These are phyloP conservation scores for Yamadazyma oceani DNA, from an alignment of 1,139 yeast genomes.

Conservation along the genomic window DNA sequence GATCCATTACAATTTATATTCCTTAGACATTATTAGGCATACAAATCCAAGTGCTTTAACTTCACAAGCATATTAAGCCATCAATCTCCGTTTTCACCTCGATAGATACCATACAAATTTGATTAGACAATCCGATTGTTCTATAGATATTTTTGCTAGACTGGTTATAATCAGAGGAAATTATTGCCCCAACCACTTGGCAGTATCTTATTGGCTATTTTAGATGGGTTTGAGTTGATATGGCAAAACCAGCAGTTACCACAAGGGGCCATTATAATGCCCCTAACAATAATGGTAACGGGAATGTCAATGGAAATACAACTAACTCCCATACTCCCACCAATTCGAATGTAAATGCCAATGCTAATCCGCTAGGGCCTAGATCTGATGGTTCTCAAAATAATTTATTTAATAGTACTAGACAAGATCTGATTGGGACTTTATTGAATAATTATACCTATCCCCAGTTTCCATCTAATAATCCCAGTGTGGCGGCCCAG, in stretches of 20 bases:
- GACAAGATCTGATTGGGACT: slow-evolving; percentile 24
- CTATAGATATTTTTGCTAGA: too few species aligned
- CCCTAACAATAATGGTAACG: neutral
- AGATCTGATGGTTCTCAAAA: neutral
- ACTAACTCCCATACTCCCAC: neutral
- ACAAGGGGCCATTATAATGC: neutral
- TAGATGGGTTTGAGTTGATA: slow-evolving; percentile 1
- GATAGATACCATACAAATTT: too few species aligned
- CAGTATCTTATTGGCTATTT: too few species aligned
- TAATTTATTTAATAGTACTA: slow-evolving; percentile 1
- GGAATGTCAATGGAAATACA: neutral
- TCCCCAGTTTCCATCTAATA: slow-evolving; percentile 8
- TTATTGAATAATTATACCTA: slow-evolving; percentile 21
- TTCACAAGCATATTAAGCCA: too few species aligned
- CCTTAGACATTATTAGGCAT: too few species aligned
- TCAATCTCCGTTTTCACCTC: too few species aligned
- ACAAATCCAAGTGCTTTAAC: too few species aligned
- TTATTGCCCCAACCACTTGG: too few species aligned
- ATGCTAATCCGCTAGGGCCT: neutral
- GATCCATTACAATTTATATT: too few species aligned
- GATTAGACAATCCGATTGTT: too few species aligned
- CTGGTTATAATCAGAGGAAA: too few species aligned
- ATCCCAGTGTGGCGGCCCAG: slow-evolving; percentile 1
- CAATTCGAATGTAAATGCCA: neutral
- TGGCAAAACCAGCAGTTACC: slow-evolving; percentile 3